Evolutionary conservation across 108 stramenopile species (phyloP).

Genomic region (Poteriospumella lacustris): DNA sequence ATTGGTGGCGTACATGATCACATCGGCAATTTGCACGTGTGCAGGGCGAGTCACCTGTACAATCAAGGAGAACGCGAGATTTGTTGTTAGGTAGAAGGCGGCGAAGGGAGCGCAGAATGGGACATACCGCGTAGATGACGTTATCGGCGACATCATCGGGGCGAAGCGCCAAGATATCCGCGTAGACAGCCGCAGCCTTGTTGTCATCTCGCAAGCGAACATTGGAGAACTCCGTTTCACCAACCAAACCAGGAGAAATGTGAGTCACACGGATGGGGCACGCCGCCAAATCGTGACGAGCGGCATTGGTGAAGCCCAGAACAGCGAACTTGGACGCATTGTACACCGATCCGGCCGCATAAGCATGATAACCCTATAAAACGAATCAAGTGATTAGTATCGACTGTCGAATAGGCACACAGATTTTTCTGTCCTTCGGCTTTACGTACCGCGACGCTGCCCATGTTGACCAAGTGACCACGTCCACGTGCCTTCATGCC

Average conservation of each 20-base stretch:
- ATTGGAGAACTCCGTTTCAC: conserved; percentile 13
- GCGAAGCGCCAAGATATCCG: background rate
- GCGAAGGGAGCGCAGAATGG: no score
- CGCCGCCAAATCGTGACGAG: conserved; percentile 18
- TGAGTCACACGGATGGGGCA: conserved; percentile 18
- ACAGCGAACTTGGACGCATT: conserved; percentile 17
- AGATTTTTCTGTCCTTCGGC: no score
- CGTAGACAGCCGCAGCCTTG: conserved; percentile 11
- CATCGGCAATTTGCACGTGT: conserved; percentile 26
- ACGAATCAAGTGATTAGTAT: no score
- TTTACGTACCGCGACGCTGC: conserved; percentile 18
- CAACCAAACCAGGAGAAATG: conserved; percentile 27
- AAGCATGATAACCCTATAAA: no score
- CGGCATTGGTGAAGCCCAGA: conserved; percentile 19
- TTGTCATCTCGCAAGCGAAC: background rate
- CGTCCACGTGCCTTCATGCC: conserved; percentile 23
- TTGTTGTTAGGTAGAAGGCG: no score
- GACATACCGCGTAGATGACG: background rate
- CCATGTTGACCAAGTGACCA: conserved; percentile 24
- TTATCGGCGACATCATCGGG: conserved; percentile 26
- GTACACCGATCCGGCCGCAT: conserved; percentile 22
- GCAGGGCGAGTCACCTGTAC: conserved; percentile 21
- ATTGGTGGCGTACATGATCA: conserved; percentile 22
- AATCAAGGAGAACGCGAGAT: background rate
- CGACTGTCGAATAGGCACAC: no score